These are phyloP conservation scores for Oryza coarctata DNA, from an alignment of 176 grass and related monocot genomes.

Conservation along the genomic window DNA sequence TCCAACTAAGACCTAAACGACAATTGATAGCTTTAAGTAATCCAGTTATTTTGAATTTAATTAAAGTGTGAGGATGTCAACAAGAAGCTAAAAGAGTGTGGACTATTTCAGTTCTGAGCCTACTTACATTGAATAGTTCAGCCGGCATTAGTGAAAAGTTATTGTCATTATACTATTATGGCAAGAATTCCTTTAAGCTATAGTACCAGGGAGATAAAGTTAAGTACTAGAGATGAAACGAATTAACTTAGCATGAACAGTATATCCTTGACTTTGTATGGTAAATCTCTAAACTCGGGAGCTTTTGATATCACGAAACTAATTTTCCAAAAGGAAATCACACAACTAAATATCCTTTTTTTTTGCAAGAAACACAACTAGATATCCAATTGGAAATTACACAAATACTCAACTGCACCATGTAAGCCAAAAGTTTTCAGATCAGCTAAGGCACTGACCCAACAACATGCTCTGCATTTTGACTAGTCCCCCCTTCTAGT, in stretches of 20 bases:
- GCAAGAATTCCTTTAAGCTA: neutral
- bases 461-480: neutral
- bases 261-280: no score
- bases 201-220: neutral
- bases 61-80: neutral
- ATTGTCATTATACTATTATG: neutral
- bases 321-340: neutral
- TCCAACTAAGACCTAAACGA: no score
- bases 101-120: neutral
- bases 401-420: neutral
- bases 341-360: no score
- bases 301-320: no score
- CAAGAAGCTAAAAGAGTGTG: neutral
- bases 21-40: neutral
- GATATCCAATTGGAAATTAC: neutral
- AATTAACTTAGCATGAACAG: no score
- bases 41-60: neutral
- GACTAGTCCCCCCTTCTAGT: neutral
- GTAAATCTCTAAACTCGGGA: no score
- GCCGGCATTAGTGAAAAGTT: neutral
- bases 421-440: neutral
- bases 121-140: constrained; percentile 11
- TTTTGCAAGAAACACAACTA: no score
- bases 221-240: no score
- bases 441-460: neutral